A percentile compares a stretch with the other conserved stretches of the same genome.
Evolutionary conservation across 805 yeast species (phyloP).

Genomic region (Metschnikowia baotianmanensis): DNA sequence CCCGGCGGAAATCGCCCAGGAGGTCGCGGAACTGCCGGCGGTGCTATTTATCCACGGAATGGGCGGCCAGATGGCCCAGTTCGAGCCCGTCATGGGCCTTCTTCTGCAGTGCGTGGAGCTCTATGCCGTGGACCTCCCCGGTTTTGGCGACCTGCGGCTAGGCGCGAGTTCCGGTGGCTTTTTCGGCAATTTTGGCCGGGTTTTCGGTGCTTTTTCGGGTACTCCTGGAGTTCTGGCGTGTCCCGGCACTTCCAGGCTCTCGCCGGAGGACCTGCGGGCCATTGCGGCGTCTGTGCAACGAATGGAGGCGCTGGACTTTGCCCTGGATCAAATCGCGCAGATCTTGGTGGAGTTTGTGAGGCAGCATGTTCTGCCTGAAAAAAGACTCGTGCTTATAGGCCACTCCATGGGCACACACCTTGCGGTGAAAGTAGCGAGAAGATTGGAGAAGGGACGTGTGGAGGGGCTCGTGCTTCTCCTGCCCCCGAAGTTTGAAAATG

Average conservation of each 20-base stretch:
- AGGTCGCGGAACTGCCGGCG: conserved; percentile 53
- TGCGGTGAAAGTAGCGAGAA: conserved; percentile 43
- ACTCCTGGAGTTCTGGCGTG: too few species aligned
- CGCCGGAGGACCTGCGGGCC: conserved; percentile 30
- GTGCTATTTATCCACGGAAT: conserved; percentile 78
- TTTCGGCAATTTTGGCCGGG: too few species aligned
- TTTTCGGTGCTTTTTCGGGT: too few species aligned
- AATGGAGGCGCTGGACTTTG: conserved; percentile 42
- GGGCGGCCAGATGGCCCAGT: conserved; percentile 88
- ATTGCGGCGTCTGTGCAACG: conserved; percentile 28
- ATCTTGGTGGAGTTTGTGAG: conserved; percentile 37
- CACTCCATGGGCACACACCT: conserved; percentile 75
- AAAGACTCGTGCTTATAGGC: conserved; percentile 53
- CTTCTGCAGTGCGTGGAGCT: conserved; percentile 63
- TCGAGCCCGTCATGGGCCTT: conserved; percentile 66
- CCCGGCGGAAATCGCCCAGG: conserved; percentile 25
- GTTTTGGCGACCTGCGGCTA: conserved; percentile 66
- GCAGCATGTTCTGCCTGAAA: conserved; percentile 37
- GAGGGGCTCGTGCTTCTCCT: conserved; percentile 50
- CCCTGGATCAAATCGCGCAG: conserved; percentile 40
- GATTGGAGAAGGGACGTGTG: conserved; percentile 36
- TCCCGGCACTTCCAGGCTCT: conserved; percentile 17
- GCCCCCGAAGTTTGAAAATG: conserved; percentile 38
- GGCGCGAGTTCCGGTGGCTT: too few species aligned
- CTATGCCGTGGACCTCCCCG: conserved; percentile 79